Percentiles rank a stretch among this genome's conserved stretches.
These are phyloP conservation scores for Candida easanensis DNA, from an alignment of 805 yeast genomes.

Conservation along the genomic window DNA sequence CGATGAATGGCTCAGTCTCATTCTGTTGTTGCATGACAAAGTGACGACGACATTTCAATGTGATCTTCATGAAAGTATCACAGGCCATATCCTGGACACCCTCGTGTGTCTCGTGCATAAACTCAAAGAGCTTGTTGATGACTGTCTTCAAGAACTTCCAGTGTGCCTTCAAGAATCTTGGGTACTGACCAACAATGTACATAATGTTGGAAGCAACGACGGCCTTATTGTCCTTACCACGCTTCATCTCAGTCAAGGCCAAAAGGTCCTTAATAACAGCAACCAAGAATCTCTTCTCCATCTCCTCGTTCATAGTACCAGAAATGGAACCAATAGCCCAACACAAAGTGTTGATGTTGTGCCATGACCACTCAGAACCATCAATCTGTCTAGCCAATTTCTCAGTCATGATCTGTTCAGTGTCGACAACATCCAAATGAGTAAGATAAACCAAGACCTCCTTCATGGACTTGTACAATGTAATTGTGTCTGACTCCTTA, in stretches of 20 bases:
- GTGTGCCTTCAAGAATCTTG: slow-evolving; percentile 94
- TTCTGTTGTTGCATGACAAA: slow-evolving; percentile 84
- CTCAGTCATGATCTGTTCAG: slow-evolving; percentile 89
- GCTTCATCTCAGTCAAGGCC: slow-evolving; percentile 89
- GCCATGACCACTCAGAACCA: slow-evolving; percentile 99
- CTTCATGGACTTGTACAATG: slow-evolving; percentile 90
- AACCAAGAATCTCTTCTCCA: slow-evolving; percentile 92
- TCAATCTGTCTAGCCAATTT: slow-evolving; percentile 91
- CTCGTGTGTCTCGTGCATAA: slow-evolving; percentile 99
- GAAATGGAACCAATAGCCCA: slow-evolving; percentile 99
- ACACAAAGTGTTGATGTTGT: slow-evolving; percentile 91
- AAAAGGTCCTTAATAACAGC: slow-evolving; percentile 89
- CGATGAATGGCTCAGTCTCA: slow-evolving; percentile 87
- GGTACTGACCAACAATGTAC: slow-evolving; percentile 99
- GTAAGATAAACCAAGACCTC: slow-evolving; percentile 94
- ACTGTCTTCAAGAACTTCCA: slow-evolving; percentile 98
- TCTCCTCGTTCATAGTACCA: slow-evolving; percentile 97
- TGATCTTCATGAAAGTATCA: slow-evolving; percentile 95
- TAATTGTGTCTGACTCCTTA: slow-evolving; percentile 95
- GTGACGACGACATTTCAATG: slow-evolving; percentile 92
- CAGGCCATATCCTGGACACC: slow-evolving; percentile 99
- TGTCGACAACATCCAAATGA: slow-evolving; percentile 90
- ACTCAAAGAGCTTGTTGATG: slow-evolving; percentile 91
- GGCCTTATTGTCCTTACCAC: slow-evolving; percentile 97
- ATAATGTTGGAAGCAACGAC: slow-evolving; percentile 99